Base-by-base conservation (phyloP, 495 filamentous ascomycete species). In the Barbatosphaeria neglecta region DNA sequence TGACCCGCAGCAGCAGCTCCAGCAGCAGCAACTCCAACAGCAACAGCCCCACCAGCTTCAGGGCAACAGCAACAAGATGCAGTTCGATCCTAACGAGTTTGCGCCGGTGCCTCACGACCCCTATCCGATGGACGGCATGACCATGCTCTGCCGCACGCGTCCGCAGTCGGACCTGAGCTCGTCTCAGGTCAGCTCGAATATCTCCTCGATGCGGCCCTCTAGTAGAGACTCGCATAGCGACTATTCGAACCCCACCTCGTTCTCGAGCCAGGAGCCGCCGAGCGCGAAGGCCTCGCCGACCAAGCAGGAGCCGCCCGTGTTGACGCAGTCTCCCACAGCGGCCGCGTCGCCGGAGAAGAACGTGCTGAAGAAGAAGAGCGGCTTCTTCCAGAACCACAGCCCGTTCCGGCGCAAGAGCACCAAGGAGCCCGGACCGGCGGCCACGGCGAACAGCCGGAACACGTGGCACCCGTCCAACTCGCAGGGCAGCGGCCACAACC, bases 121-220 rank as follows among this genome's bases (percentile, higher is more conserved):
- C 17, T 95, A 95, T 58, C 92, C 90, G 4, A 80, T 86, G 55
- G 92, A 99, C 61, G 93, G 92, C 25, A 97, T 97, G 93, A 97
- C 92, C 2, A 95, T 97, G 85, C 86, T 95, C 52, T 97, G 93
- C 64, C 80, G 92, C 48, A 82, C 85, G 20, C 87, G 82, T 0
- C 82, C 86, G 39, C 83, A 84, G 37, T 95, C 89, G 18, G 90
- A 93, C 37, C 79, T 82, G 43, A 90, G 85, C 63, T 87, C 84
- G 25, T 82, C 76, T 49, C 73, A 41, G 18, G 20, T 41, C 20
- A 41, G 39, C 16, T 23, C 84, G 23, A 66, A 57, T 22, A 27
- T 53, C 17, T 84, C 83, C 50, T 78, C 73, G 54, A 82, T 70
- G 25, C 75, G 90, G 38, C 88, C 90, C 43, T 83, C 84, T 20